Evolutionary conservation across 768 basidiomycete genomes (phyloP), one percentile per base, ranked within the genome.

Genomic region (Lactifluus echinatus): DNA sequence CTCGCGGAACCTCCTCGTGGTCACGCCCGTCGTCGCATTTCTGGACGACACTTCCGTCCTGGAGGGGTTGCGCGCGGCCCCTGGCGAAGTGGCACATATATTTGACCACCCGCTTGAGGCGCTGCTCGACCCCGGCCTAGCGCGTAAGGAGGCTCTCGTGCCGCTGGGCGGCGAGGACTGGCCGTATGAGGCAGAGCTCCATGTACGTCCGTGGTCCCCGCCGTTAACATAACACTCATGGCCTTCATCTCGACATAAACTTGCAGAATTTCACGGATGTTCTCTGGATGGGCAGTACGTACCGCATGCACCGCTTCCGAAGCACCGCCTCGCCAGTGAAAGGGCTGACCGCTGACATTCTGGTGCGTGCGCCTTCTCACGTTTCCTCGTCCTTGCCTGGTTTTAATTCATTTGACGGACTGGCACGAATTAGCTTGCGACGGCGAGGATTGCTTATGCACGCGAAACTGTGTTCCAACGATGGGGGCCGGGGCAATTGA

Each of bases 301-400:
- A 93, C 63, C 80, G 93, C 17, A 84, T 90, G 81, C 89, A 94
- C 66, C 83, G 92, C 8, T 85, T 95, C 64, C 79, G 89, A 34
- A 84, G 85, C 2, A 76, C 75, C 0, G 85, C 85, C 0, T 91
- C 90, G 17, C 83, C 91, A 0, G 77, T 94, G 56, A 91, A 90
- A 68, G 92, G 92, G 0, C 69, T 94, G 2, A 93, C 91, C 1
- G 76, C 88, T 2, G 87, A 91, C 61, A 87, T 94, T 14, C 71
- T 94, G 50, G 89, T 90, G 61, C 57, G 84, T 56, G 6, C 17
- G 0, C 23, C 14, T 28, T 46, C 42, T 14, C 19, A 2, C 21
- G 8, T 44, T 1, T 6, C 17, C 15, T 23, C 4, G 1, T 2
- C 8, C 26, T 7, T 10, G 31, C 21, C 7, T 52, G n/a, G n/a